phyloP scores from a whole-genome alignment of 2,329 filamentous ascomycete genomes.

The Fusarium vanettenii region DNA sequence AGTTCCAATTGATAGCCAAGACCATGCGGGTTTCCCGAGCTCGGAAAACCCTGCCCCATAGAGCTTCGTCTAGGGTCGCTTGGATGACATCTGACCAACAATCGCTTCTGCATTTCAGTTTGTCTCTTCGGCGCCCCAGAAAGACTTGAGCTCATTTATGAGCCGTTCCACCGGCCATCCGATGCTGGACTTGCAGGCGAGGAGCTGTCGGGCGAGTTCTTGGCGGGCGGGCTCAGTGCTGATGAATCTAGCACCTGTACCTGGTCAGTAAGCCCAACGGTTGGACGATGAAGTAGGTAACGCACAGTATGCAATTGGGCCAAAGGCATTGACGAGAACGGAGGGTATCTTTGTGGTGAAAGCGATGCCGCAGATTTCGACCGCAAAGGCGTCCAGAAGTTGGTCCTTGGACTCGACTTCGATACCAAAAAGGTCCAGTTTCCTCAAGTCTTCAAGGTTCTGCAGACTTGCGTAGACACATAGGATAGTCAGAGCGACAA shows the following conservation, averaged over 20 bases:
- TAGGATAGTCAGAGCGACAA: slow-evolving; percentile 51
- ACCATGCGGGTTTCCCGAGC: slow-evolving; percentile 37
- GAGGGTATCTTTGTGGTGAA: slow-evolving; percentile 56
- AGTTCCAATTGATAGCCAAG: neutral
- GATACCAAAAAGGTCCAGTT: neutral
- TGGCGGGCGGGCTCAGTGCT: slow-evolving; percentile 39
- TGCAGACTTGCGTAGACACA: slow-evolving; percentile 16
- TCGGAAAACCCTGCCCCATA: slow-evolving; percentile 39
- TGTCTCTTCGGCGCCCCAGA: slow-evolving; percentile 36
- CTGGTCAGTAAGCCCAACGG: neutral
- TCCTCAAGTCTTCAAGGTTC: slow-evolving; percentile 6
- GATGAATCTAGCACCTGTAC: slow-evolving; percentile 48
- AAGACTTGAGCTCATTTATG: slow-evolving; percentile 43
- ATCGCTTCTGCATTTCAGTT: neutral
- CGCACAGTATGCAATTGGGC: slow-evolving; percentile 60
- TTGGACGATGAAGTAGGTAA: neutral
- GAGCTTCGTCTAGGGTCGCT: neutral
- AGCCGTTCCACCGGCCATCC: slow-evolving; percentile 55
- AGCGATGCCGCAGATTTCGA: slow-evolving; percentile 56
- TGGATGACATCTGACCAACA: neutral
- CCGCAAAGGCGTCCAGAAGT: slow-evolving; percentile 49
- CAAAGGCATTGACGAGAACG: slow-evolving; percentile 61
- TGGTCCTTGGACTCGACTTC: slow-evolving; percentile 20
- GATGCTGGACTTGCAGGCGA: slow-evolving; percentile 48
- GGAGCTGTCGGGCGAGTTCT: slow-evolving; percentile 48